Conservation (phyloP, 257 asterid genomes). For the Solanum bulbocastanum region DNA sequence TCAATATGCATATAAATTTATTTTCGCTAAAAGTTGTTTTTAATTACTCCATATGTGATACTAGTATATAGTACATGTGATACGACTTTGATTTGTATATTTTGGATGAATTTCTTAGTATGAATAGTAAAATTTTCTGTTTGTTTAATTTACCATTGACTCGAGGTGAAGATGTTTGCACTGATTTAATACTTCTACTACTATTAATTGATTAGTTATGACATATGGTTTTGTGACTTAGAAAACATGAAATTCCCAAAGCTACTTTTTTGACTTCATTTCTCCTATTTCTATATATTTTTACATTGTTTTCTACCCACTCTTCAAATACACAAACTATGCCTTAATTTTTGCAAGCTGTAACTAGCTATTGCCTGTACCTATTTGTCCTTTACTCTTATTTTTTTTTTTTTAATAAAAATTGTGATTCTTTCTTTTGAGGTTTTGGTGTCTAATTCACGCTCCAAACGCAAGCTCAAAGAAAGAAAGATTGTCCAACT, state of each 20-base stretch:
- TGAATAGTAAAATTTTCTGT: neutral
- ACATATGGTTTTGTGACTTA: neutral
- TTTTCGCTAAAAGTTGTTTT: too few relatives aligned
- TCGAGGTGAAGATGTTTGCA: slow-evolving; percentile 1
- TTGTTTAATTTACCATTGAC: neutral
- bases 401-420: too few relatives aligned
- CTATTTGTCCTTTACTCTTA: neutral
- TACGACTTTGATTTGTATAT: neutral
- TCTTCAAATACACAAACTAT: neutral
- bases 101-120: neutral
- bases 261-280: slow-evolving; percentile 2
- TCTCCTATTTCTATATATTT: neutral
- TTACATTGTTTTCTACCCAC: neutral
- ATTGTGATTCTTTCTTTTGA: neutral
- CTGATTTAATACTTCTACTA: neutral
- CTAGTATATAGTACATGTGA: neutral
- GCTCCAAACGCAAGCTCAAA: neutral
- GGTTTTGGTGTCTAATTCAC: neutral
- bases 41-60: neutral
- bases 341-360: neutral
- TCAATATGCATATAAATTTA: too few relatives aligned
- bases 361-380: neutral
- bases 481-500: neutral
- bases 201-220: neutral
- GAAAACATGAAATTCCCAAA: neutral